Percentiles rank a stretch among this genome's conserved stretches.
Conservation (phyloP, 2,329 filamentous ascomycete genomes). For the Pseudogymnoascus sp. region DNA sequence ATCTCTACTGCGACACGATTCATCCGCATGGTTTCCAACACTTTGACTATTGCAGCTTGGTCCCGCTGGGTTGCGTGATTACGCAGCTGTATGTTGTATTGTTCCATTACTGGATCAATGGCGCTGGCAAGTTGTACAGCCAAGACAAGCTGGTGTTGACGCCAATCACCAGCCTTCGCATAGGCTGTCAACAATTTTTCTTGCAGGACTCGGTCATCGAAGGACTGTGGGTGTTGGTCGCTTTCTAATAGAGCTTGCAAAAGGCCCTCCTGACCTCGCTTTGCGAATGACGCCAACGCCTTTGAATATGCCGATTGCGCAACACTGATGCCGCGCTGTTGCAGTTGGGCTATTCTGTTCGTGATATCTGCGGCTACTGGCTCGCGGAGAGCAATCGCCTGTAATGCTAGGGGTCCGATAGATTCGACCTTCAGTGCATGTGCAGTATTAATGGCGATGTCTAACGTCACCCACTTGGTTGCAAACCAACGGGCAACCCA, state of each 20-base stretch:
- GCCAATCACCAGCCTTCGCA: conserved; percentile 42
- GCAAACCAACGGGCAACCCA: conserved; percentile 79
- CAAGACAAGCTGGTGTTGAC: conserved; percentile 48
- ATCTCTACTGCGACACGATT: conserved; percentile 35
- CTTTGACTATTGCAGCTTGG: conserved; percentile 23
- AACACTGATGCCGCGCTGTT: conserved; percentile 54
- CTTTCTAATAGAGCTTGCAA: conserved; percentile 34
- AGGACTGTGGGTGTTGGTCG: conserved; percentile 58
- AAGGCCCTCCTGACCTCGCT: conserved; percentile 38
- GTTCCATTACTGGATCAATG: conserved; percentile 30
- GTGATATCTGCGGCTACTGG: conserved; percentile 48
- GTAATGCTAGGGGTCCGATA: conserved; percentile 69
- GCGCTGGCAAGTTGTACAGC: conserved; percentile 42
- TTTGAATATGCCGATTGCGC: conserved; percentile 57
- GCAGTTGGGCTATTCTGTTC: conserved; percentile 53
- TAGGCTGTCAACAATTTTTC: conserved; percentile 46
- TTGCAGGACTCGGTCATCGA: conserved; percentile 49
- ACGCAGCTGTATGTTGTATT: conserved; percentile 42
- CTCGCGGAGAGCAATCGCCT: conserved; percentile 67
- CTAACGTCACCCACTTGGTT: conserved; percentile 63
- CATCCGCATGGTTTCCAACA: conserved; percentile 41
- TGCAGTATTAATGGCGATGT: conserved; percentile 64
- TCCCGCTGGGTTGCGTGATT: conserved; percentile 30
- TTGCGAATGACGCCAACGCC: conserved; percentile 57
- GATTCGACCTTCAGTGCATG: conserved; percentile 61